A percentile compares a stretch with the other conserved stretches of the same genome.
phyloP scores from a whole-genome alignment of 1,284 basidiomycete species.

The Fomitopsis palustris region DNA sequence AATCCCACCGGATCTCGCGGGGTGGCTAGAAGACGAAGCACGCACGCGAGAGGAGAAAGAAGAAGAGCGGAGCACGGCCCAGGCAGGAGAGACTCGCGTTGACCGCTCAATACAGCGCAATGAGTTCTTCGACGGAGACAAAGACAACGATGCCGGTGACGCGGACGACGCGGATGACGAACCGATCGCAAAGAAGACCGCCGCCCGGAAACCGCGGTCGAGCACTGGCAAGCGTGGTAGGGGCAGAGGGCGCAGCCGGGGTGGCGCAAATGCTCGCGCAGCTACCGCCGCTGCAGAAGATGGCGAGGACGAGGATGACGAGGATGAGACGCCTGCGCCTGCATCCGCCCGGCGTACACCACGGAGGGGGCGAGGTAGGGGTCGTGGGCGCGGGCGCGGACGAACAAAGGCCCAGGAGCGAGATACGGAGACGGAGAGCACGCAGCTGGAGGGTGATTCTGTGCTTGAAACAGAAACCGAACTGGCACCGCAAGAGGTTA shows the following conservation, averaged over 20 bases:
- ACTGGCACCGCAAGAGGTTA: constrained; percentile 1
- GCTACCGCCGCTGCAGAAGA: not conserved
- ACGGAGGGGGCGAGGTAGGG: constrained; percentile 11
- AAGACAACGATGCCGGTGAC: constrained; percentile 37
- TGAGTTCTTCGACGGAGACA: constrained; percentile 73
- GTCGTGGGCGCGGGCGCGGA: constrained; percentile 20
- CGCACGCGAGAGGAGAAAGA: constrained; percentile 68
- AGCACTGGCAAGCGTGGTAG: not conserved
- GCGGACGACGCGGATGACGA: constrained; percentile 11
- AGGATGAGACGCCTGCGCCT: constrained; percentile 10
- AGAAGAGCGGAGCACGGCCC: constrained; percentile 56
- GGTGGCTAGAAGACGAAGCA: constrained; percentile 78
- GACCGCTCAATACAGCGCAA: constrained; percentile 53
- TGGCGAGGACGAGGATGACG: not conserved
- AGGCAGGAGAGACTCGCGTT: constrained; percentile 53
- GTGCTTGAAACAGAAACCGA: not conserved
- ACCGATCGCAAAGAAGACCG: constrained; percentile 7
- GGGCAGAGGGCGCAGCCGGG: not conserved
- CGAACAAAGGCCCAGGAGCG: constrained; percentile 17
- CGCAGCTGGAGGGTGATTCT: constrained; percentile 5
- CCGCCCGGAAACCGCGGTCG: constrained; percentile 7
- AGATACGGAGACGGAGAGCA: constrained; percentile 12
- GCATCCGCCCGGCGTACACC: constrained; percentile 4
- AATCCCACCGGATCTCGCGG: constrained; percentile 89
- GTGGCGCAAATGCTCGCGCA: not conserved